Evolutionary conservation across 1,139 yeast genomes (phyloP).

Genomic region (Yamadazyma diddensiae): DNA sequence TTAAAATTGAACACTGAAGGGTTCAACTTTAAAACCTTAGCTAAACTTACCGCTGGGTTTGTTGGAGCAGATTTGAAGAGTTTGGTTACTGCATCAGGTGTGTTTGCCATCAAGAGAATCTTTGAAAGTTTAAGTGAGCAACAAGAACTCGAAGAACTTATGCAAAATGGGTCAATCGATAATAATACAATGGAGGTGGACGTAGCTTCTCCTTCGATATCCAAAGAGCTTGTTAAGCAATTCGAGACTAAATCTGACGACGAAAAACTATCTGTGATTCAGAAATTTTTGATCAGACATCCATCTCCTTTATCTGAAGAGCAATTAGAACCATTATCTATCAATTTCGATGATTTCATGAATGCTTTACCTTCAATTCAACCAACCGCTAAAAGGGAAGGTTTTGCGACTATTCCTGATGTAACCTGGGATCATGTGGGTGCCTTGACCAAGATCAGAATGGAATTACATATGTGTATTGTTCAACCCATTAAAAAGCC

Average conservation of each 20-base stretch:
- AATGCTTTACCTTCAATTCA: slow-evolving; percentile 89
- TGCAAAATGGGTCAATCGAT: slow-evolving; percentile 8
- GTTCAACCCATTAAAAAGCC: slow-evolving; percentile 96
- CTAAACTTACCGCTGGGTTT: slow-evolving; percentile 94
- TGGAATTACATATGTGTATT: slow-evolving; percentile 94
- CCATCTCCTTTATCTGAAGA: slow-evolving; percentile 76
- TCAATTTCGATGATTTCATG: slow-evolving; percentile 75
- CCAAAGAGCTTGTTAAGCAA: slow-evolving; percentile 14
- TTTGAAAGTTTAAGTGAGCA: slow-evolving; percentile 51
- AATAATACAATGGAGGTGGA: slow-evolving; percentile 46
- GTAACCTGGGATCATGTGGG: slow-evolving; percentile 96
- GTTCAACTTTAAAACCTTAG: slow-evolving; percentile 69
- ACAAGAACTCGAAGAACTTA: slow-evolving; percentile 21
- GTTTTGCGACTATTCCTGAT: slow-evolving; percentile 98
- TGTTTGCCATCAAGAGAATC: slow-evolving; percentile 88
- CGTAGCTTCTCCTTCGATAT: slow-evolving; percentile 8
- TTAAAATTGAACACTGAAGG: slow-evolving; percentile 64
- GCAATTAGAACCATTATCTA: slow-evolving; percentile 72
- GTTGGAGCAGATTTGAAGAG: slow-evolving; percentile 98
- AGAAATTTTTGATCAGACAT: slow-evolving; percentile 66
- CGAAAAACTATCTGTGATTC: slow-evolving; percentile 61
- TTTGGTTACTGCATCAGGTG: slow-evolving; percentile 92
- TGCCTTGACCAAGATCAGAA: slow-evolving; percentile 74
- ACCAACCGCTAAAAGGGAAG: slow-evolving; percentile 97
- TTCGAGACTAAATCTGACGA: slow-evolving; percentile 33